phyloP scores from a whole-genome alignment of 192 early-diverging fungal genomes.

The Coemansia sp. region DNA sequence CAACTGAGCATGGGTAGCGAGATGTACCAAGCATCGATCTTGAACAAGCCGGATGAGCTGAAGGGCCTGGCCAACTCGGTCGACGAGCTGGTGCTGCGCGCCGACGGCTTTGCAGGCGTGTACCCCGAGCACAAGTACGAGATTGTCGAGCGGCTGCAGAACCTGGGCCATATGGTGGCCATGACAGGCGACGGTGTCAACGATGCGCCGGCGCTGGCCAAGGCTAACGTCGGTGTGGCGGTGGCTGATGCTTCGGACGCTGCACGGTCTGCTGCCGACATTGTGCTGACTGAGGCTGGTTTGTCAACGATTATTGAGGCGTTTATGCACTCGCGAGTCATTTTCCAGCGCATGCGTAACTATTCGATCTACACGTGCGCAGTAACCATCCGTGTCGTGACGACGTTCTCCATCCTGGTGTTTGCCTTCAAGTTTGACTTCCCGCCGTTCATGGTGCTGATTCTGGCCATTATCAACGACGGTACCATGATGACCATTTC shows the following conservation, averaged over 20 bases:
- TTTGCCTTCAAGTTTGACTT: constrained; percentile 82
- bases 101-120: constrained; percentile 68
- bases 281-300: constrained; percentile 77
- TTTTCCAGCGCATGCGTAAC: constrained; percentile 95
- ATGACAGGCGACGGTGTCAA: constrained; percentile 78
- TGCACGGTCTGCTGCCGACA: constrained; percentile 74
- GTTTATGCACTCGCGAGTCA: constrained; percentile 85
- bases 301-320: constrained; percentile 89
- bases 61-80: constrained; percentile 57
- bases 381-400: constrained; percentile 78
- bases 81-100: constrained; percentile 62
- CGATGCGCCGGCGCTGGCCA: constrained; percentile 69
- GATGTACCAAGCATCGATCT: constrained; percentile 67
- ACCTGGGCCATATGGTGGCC: constrained; percentile 69
- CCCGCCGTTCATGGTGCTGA: constrained; percentile 81
- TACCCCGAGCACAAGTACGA: constrained; percentile 72
- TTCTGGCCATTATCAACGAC: constrained; percentile 90
- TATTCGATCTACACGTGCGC: constrained; percentile 92
- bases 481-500: constrained; percentile 92
- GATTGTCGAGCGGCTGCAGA: constrained; percentile 67
- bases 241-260: constrained; percentile 76
- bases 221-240: constrained; percentile 73
- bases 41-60: constrained; percentile 65
- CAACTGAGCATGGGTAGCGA: constrained; percentile 69
- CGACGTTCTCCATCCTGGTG: constrained; percentile 67